Conservation (phyloP, 1,139 yeast genomes). For the Yamadazyma membranifaciens region DNA sequence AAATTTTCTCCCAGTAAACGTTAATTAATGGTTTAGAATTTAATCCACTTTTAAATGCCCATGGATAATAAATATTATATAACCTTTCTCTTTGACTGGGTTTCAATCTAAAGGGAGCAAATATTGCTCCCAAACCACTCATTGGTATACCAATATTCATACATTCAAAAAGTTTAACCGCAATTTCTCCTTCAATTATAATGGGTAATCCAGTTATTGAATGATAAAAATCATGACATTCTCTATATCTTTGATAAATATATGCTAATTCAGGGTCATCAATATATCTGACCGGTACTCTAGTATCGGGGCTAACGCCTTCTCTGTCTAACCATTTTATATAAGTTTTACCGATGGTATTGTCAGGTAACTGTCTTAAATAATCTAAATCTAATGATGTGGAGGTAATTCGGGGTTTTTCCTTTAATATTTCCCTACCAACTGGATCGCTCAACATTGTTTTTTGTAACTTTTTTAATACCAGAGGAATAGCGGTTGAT, state of each 20-base stretch:
- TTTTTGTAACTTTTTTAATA: conserved; percentile 59
- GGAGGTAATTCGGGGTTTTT: conserved; percentile 81
- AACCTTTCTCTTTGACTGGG: conserved; percentile 52
- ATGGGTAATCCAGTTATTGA: conserved; percentile 89
- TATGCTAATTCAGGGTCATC: conserved; percentile 91
- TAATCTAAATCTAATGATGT: conserved; percentile 63
- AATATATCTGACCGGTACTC: conserved; percentile 82
- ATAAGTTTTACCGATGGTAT: conserved; percentile 77
- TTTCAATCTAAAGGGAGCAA: conserved; percentile 76
- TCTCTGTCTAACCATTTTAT: conserved; percentile 81
- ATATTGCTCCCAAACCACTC: conserved; percentile 88
- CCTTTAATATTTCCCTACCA: conserved; percentile 77
- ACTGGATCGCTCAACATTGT: conserved; percentile 73
- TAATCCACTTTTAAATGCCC: conserved; percentile 81
- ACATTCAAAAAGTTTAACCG: conserved; percentile 88
- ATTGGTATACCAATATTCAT: conserved; percentile 93
- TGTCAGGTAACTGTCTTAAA: conserved; percentile 60
- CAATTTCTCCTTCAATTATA: conserved; percentile 91
- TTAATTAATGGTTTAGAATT: conserved; percentile 75
- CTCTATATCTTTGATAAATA: conserved; percentile 88
- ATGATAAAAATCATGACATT: conserved; percentile 96
- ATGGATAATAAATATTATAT: conserved; percentile 73
- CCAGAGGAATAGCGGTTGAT: conserved; percentile 74
- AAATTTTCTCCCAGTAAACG: conserved; percentile 88
- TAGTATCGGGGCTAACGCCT: conserved; percentile 90